Conservation (phyloP, 176 grass and related monocot species). For the Oryza rufipogon region DNA sequence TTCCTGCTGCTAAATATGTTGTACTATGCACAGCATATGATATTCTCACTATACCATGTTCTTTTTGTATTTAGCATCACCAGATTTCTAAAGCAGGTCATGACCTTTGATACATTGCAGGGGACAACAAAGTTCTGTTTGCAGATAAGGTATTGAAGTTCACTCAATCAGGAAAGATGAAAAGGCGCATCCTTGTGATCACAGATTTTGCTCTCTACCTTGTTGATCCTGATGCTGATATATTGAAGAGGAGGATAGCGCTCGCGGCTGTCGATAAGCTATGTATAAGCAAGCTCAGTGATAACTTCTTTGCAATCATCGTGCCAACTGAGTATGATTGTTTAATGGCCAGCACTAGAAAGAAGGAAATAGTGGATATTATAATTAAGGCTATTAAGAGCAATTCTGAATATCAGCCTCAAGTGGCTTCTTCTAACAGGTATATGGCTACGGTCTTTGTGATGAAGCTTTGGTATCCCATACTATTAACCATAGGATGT, state of each 20-base stretch:
- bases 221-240: conserved; percentile 83
- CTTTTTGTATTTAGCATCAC: conserved; percentile 10
- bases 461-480: background rate
- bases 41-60: background rate
- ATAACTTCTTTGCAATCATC: conserved; percentile 89
- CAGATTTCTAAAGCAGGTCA: background rate
- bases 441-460: conserved; percentile 32
- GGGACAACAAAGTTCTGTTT: conserved; percentile 89
- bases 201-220: conserved; percentile 94
- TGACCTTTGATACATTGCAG: conserved; percentile 44
- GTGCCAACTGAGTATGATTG: conserved; percentile 88
- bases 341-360: conserved; percentile 83
- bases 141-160: conserved; percentile 84
- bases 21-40: too few species aligned
- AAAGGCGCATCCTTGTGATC: conserved; percentile 77
- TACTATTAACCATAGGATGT: conserved; percentile 13
- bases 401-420: conserved; percentile 78
- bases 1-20: background rate
- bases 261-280: conserved; percentile 86
- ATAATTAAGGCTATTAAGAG: conserved; percentile 75
- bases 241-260: conserved; percentile 89
- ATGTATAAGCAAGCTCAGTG: conserved; percentile 73
- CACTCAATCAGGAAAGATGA: conserved; percentile 91
- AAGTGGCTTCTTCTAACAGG: conserved; percentile 86
- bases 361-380: conserved; percentile 81